Conservation (phyloP, 352 stramenopile species). For the Phytopythium litorale region DNA sequence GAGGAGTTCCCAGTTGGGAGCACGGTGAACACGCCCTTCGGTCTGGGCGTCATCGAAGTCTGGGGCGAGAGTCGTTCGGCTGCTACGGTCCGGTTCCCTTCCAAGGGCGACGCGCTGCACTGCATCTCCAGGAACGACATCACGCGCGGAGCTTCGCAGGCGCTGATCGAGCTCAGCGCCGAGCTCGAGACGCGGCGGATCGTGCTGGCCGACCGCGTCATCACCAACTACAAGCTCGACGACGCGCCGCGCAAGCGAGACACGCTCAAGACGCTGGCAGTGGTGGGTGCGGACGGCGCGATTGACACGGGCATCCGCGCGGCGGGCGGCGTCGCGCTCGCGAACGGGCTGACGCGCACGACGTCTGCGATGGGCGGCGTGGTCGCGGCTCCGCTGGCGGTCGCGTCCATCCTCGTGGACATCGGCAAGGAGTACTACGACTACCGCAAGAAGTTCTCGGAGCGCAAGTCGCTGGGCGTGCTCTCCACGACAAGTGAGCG, state of each 20-base stretch:
- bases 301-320: conserved; percentile 83
- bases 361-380: conserved; percentile 50
- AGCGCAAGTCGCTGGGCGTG: conserved; percentile 61
- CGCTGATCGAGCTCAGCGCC: conserved; percentile 29
- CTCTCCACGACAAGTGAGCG: conserved; percentile 71
- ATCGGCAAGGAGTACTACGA: conserved; percentile 86
- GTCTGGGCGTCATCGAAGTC: conserved; percentile 48
- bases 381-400: conserved; percentile 67
- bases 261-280: conserved; percentile 48
- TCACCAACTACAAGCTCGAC: conserved; percentile 50
- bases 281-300: conserved; percentile 64
- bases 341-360: conserved; percentile 68
- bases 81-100: conserved; percentile 42
- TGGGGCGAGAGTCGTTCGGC: conserved; percentile 34
- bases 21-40: conserved; percentile 61
- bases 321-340: conserved; percentile 66
- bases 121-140: conserved; percentile 72
- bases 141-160: conserved; percentile 44
- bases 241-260: conserved; percentile 16
- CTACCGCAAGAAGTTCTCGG: conserved; percentile 73
- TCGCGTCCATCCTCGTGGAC: conserved; percentile 85
- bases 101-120: conserved; percentile 27
- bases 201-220: conserved; percentile 53
- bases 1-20: conserved; percentile 50
- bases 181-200: conserved; percentile 53